phyloP scores from a whole-genome alignment of 2,329 filamentous ascomycete genomes.

The Metarhizium album region DNA sequence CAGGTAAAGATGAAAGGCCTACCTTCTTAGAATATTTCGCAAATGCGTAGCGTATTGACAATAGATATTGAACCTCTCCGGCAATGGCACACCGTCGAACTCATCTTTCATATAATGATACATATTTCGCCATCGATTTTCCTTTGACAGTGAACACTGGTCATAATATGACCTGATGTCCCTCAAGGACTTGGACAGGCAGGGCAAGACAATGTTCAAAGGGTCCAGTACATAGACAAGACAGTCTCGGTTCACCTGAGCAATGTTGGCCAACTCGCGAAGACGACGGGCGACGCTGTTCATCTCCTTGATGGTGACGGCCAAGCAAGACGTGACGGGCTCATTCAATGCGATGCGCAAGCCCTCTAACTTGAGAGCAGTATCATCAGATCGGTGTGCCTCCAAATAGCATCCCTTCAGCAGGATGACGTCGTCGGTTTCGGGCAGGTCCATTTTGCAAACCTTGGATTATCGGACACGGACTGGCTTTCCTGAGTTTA shows the following conservation, averaged over 20 bases:
- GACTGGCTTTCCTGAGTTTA: neutral
- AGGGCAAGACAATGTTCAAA: constrained; percentile 45
- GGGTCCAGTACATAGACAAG: constrained; percentile 42
- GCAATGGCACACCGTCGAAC: constrained; percentile 37
- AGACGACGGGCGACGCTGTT: constrained; percentile 33
- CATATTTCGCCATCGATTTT: constrained; percentile 48
- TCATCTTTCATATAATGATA: constrained; percentile 44
- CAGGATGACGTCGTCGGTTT: constrained; percentile 25
- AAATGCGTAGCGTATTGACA: constrained; percentile 42
- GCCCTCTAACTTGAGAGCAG: constrained; percentile 35
- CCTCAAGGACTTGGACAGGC: constrained; percentile 38
- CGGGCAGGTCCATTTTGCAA: constrained; percentile 17
- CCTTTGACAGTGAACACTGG: constrained; percentile 34
- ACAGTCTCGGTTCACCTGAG: constrained; percentile 38
- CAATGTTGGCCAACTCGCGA: constrained; percentile 43
- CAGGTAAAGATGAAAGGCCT: neutral
- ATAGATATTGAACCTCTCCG: constrained; percentile 43
- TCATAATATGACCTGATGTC: constrained; percentile 44
- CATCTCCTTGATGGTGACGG: constrained; percentile 36
- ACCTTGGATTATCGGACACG: neutral
- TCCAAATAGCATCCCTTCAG: constrained; percentile 44
- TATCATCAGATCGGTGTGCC: constrained; percentile 39
- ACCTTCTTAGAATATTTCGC: constrained; percentile 42
- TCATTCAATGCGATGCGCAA: constrained; percentile 35
- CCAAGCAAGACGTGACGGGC: constrained; percentile 34